These are phyloP conservation scores for Cladosporium sp. DNA, from an alignment of 2,329 filamentous ascomycete species.

Conservation along the genomic window DNA sequence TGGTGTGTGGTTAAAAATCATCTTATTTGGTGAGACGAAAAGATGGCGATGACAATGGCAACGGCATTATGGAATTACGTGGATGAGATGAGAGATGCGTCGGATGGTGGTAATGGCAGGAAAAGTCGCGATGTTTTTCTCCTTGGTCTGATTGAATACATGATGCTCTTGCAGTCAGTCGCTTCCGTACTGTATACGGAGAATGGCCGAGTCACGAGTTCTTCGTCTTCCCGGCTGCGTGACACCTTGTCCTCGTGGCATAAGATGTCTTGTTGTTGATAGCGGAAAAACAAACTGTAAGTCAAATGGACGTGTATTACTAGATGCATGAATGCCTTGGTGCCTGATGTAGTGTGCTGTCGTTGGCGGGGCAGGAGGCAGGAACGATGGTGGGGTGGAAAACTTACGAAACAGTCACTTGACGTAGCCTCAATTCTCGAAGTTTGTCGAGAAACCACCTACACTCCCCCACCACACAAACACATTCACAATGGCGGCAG, in stretches of 20 bases:
- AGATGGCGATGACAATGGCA: background rate
- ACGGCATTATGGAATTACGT: background rate
- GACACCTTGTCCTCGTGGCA: background rate
- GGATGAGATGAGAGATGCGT: background rate
- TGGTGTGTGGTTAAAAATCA: background rate
- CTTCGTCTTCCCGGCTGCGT: background rate
- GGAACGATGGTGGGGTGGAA: slow-evolving; percentile 1
- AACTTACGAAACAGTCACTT: slow-evolving; percentile 11
- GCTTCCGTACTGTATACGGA: background rate
- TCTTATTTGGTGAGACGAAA: background rate
- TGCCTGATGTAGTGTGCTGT: background rate
- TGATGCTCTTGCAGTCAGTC: background rate
- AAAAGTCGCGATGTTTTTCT: background rate
- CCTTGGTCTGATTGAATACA: background rate
- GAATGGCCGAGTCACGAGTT: background rate
- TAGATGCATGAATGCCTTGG: background rate
- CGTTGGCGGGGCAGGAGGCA: background rate
- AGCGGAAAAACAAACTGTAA: too few species aligned
- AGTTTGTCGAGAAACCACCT: background rate
- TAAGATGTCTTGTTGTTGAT: background rate
- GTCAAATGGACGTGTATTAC: too few species aligned
- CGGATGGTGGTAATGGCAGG: background rate
- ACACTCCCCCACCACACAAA: background rate
- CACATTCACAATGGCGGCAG: slow-evolving; percentile 18
- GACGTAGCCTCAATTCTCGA: slow-evolving; percentile 9